Evolutionary conservation across 768 basidiomycete genomes (phyloP), one percentile per base, ranked within the genome.

Genomic region (Russula emetica): DNA sequence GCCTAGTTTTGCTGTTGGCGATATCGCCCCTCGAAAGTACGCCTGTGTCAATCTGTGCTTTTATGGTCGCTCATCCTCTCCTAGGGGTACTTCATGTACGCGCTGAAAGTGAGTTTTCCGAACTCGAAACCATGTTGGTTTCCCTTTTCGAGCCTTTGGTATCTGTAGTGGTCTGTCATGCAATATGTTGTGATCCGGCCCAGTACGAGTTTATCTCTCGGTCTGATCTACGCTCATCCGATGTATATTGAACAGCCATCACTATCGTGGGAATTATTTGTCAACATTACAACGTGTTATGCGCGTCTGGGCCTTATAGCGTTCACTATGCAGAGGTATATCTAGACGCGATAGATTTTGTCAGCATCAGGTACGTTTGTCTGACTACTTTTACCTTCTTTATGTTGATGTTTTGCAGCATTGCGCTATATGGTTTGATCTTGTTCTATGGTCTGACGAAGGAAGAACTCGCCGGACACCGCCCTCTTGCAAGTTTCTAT

Each of bases 51-150:
- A 28, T 49, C 16, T 22, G 5, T 36, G 3, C 32, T 30, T 47
- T 58, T 58, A 4, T 30, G n/a, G 24, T 44, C 40, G 52, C 69
- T 60, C 45, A 68, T 66, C 65, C 58, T 66, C 5, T 64, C 45
- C 2, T 69, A 90, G 84, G 79, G 87, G 2, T 93, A 95, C 75
- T 96, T 96, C 72, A 90, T 95, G 85, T 87, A 92, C 70, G 86
- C 90, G 11, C 75, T 92, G 72, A 92, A 92, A 78, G 92, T 87
- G 67, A 8, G 75, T 36, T n/a, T n/a, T 38, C 54, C 54, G 30
- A 49, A 40, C 49, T n/a, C 30, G n/a, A 34, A n/a, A 13, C n/a
- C 30, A 11, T 22, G 20, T 62, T 45, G 22, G 61, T 38, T 65
- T 42, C 32, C 26, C 62, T 13, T n/a, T 60, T n/a, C 55, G 36